Percentiles rank a stretch among this genome's conserved stretches.
Evolutionary conservation across 345 rosid species (phyloP).

Genomic region (Citrus inodora): DNA sequence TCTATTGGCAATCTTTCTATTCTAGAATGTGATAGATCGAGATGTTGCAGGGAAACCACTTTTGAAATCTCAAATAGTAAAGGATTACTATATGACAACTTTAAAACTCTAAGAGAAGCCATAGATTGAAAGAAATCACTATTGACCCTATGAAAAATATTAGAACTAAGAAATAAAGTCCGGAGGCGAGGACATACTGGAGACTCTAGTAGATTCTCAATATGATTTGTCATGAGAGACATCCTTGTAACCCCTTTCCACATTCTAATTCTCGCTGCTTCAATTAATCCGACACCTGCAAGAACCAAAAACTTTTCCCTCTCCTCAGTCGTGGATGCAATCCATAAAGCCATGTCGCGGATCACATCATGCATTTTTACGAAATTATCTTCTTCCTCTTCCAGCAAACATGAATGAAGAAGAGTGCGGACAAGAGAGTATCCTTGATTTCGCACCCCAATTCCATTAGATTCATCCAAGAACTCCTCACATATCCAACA

Average conservation of each 20-base stretch:
- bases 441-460: neutral
- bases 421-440: neutral
- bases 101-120: neutral
- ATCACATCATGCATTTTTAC: slow-evolving; percentile 18
- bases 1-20: slow-evolving; percentile 18
- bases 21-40: slow-evolving; percentile 10
- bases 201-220: neutral
- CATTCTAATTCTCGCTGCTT: neutral
- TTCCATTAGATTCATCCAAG: slow-evolving; percentile 2
- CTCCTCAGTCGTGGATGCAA: neutral
- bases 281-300: neutral
- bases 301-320: neutral
- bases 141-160: neutral
- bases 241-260: neutral
- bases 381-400: slow-evolving; percentile 7
- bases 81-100: neutral
- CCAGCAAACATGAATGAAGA: slow-evolving; percentile 5
- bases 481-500: slow-evolving; percentile 30
- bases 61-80: neutral
- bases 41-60: neutral
- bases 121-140: neutral
- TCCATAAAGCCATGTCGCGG: slow-evolving; percentile 8
- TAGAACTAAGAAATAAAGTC: slow-evolving; percentile 6
- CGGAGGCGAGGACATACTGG: neutral
- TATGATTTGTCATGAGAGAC: neutral